Percentiles rank a stretch among this genome's conserved stretches.
phyloP scores from a whole-genome alignment of 2,329 filamentous ascomycete genomes.

The Volutella citrinella region DNA sequence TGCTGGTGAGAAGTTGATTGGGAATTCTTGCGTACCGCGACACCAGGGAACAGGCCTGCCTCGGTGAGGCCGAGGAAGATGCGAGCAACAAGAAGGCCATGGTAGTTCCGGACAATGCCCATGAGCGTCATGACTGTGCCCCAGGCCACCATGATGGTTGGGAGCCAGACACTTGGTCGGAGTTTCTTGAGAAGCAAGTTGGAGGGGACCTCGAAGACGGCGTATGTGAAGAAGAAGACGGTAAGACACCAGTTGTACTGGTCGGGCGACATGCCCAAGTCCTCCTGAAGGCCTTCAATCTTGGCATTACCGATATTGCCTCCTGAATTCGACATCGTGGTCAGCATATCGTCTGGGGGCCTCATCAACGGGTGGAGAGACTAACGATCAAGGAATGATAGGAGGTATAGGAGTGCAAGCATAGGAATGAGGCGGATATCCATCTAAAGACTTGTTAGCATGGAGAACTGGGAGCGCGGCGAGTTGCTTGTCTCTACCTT shows the following conservation, averaged over 20 bases:
- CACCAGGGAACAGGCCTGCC: constrained; percentile 64
- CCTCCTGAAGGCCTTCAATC: constrained; percentile 54
- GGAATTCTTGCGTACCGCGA: constrained; percentile 39
- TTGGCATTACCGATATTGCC: constrained; percentile 68
- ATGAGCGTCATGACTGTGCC: constrained; percentile 48
- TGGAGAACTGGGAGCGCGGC: background rate
- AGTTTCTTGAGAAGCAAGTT: constrained; percentile 75
- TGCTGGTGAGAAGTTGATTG: background rate
- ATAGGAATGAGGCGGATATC: constrained; percentile 53
- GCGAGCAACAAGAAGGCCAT: constrained; percentile 45
- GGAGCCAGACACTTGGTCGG: constrained; percentile 71
- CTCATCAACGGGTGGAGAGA: background rate
- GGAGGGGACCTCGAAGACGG: constrained; percentile 72
- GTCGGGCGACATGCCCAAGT: constrained; percentile 54
- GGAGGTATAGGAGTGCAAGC: constrained; percentile 66
- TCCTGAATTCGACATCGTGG: constrained; percentile 24
- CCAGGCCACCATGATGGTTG: constrained; percentile 69
- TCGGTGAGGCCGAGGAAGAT: constrained; percentile 65
- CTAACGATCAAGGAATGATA: constrained; percentile 64
- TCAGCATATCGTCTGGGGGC: background rate
- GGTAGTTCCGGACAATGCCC: constrained; percentile 49
- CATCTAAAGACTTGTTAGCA: constrained; percentile 36
- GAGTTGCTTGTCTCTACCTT: constrained; percentile 36
- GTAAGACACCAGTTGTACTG: constrained; percentile 70
- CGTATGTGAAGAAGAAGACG: constrained; percentile 78